phyloP scores from a whole-genome alignment of 495 filamentous ascomycete species.

The Lentithecium fluviatile region DNA sequence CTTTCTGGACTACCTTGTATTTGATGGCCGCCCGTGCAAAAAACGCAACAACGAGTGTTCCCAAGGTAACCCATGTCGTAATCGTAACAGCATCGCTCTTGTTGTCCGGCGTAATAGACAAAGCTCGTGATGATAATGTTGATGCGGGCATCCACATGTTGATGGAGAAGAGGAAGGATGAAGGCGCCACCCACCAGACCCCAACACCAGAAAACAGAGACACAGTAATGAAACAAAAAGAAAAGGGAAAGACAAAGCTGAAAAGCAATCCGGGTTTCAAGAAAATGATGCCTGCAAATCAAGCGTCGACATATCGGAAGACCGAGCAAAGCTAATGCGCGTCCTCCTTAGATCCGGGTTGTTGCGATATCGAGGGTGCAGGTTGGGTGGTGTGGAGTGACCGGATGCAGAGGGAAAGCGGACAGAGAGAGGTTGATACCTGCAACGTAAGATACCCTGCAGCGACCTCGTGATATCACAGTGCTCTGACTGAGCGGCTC shows the following conservation, averaged over 20 bases:
- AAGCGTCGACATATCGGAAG: neutral
- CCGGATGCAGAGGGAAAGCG: neutral
- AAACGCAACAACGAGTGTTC: conserved; percentile 17
- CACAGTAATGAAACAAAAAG: conserved; percentile 4
- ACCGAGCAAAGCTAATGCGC: neutral
- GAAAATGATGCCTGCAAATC: neutral
- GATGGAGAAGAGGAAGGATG: conserved; percentile 1
- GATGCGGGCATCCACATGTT: conserved; percentile 19
- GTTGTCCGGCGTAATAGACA: conserved; percentile 15
- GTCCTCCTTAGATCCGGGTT: neutral
- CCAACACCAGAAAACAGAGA: conserved; percentile 3
- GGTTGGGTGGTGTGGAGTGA: neutral
- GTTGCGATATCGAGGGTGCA: neutral
- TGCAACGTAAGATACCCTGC: neutral
- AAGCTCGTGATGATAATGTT: conserved; percentile 5
- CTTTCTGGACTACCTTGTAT: conserved; percentile 12
- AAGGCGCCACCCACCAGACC: conserved; percentile 4
- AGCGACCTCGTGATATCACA: neutral
- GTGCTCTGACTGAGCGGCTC: neutral
- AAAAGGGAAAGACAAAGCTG: neutral
- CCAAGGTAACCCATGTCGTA: conserved; percentile 17
- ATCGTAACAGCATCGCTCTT: conserved; percentile 23
- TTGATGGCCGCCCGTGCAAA: conserved; percentile 19
- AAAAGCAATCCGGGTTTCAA: neutral
- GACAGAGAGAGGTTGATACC: neutral